Evolutionary conservation across 805 yeast genomes (phyloP).

Genomic region (Spathaspora girioi): DNA sequence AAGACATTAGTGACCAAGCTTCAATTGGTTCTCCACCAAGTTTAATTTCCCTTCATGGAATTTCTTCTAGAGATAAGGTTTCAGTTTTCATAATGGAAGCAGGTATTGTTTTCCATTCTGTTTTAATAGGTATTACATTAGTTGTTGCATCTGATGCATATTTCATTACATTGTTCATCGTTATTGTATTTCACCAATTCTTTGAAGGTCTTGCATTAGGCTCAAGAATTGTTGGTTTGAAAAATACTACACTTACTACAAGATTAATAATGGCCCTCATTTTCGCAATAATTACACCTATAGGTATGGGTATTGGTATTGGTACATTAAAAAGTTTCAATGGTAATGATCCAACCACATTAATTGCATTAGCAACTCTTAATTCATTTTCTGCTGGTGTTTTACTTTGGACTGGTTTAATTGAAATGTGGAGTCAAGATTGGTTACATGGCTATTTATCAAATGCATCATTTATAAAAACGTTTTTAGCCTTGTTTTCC

Average conservation of each 20-base stretch:
- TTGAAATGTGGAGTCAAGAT: conserved; percentile 28
- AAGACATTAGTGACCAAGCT: background rate
- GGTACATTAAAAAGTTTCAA: conserved; percentile 23
- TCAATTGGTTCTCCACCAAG: background rate
- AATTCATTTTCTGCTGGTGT: conserved; percentile 34
- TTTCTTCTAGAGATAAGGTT: conserved; percentile 10
- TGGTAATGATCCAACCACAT: conserved; percentile 24
- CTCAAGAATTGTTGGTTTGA: conserved; percentile 17
- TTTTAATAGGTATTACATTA: conserved; percentile 24
- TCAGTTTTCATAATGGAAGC: conserved; percentile 17
- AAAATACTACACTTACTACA: conserved; percentile 4
- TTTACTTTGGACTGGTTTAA: conserved; percentile 27
- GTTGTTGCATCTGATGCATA: conserved; percentile 28
- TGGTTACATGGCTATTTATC: conserved; percentile 22
- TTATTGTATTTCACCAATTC: conserved; percentile 28
- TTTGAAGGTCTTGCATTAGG: conserved; percentile 31
- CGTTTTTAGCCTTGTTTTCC: conserved; percentile 11
- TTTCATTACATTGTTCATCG: conserved; percentile 26
- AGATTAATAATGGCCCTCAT: conserved; percentile 18
- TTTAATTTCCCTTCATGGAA: conserved; percentile 1
- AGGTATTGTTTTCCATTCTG: conserved; percentile 30
- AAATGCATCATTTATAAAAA: conserved; percentile 12
- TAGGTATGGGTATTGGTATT: conserved; percentile 31
- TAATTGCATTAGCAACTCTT: conserved; percentile 29
- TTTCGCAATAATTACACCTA: conserved; percentile 23